Evolutionary conservation across 2,329 filamentous ascomycete species (phyloP).

Genomic region (Plectosphaerella sp.): DNA sequence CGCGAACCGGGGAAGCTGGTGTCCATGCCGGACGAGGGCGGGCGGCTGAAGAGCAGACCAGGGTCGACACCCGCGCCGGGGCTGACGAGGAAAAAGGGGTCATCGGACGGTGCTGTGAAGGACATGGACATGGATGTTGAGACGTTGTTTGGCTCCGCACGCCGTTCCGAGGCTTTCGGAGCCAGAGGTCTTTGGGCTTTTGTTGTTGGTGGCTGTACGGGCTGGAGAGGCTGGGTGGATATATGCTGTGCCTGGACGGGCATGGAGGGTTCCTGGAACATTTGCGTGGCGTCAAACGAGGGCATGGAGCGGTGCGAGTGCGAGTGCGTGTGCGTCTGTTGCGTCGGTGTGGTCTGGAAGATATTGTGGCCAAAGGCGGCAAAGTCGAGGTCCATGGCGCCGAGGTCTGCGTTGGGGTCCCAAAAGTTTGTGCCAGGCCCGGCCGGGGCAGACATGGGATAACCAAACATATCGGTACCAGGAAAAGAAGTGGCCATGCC

Average conservation of each 20-base stretch:
- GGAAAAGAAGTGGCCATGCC: conserved; percentile 43
- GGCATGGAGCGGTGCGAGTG: conserved; percentile 39
- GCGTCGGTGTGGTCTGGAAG: conserved; percentile 31
- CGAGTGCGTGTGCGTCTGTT: neutral
- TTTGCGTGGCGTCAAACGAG: conserved; percentile 50
- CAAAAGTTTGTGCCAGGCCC: conserved; percentile 50
- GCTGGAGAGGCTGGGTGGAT: neutral
- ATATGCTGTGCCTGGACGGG: conserved; percentile 4
- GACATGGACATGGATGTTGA: conserved; percentile 27
- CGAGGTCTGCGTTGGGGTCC: conserved; percentile 48
- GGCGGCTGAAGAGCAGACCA: conserved; percentile 51
- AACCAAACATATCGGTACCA: conserved; percentile 53
- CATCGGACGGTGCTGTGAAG: conserved; percentile 40
- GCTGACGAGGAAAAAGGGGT: conserved; percentile 45
- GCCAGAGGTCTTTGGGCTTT: conserved; percentile 43
- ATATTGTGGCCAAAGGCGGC: conserved; percentile 35
- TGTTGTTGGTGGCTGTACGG: conserved; percentile 13
- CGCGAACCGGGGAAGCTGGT: conserved; percentile 19
- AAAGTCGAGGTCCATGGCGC: conserved; percentile 58
- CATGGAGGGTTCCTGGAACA: conserved; percentile 44
- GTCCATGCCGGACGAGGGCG: conserved; percentile 43
- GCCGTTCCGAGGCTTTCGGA: conserved; percentile 41
- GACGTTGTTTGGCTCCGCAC: conserved; percentile 5
- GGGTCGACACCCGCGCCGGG: conserved; percentile 51
- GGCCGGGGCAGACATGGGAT: conserved; percentile 55